Percentiles rank a stretch among this genome's conserved stretches.
Evolutionary conservation across 257 asterid species (phyloP).

Genomic region (Ocimum tenuiflorum): DNA sequence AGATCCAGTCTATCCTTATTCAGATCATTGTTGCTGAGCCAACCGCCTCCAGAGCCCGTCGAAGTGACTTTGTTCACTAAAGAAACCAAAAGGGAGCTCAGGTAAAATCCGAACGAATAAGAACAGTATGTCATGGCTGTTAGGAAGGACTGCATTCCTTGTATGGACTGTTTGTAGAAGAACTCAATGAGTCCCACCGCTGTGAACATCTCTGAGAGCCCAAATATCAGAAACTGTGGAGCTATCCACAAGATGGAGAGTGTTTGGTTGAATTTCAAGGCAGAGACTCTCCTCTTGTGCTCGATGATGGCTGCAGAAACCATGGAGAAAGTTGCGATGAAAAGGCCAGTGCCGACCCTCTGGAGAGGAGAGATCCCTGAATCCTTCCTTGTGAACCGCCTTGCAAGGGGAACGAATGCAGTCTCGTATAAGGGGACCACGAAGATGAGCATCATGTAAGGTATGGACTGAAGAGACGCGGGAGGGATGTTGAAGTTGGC

Average conservation of each 20-base stretch:
- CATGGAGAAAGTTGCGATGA: slow-evolving; percentile 66
- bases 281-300: slow-evolving; percentile 35
- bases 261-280: neutral
- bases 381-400: slow-evolving; percentile 34
- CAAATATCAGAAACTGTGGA: slow-evolving; percentile 64
- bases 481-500: slow-evolving; percentile 50
- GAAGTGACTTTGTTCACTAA: slow-evolving; percentile 46
- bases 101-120: slow-evolving; percentile 58
- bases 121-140: slow-evolving; percentile 73
- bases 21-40: slow-evolving; percentile 62
- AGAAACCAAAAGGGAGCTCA: slow-evolving; percentile 56
- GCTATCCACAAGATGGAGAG: slow-evolving; percentile 69
- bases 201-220: slow-evolving; percentile 68
- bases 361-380: slow-evolving; percentile 64
- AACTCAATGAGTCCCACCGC: slow-evolving; percentile 68
- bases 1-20: slow-evolving; percentile 61
- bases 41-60: slow-evolving; percentile 28
- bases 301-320: slow-evolving; percentile 60
- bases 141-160: slow-evolving; percentile 65
- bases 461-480: slow-evolving; percentile 66
- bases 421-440: slow-evolving; percentile 61
- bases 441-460: slow-evolving; percentile 57
- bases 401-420: slow-evolving; percentile 46
- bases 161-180: slow-evolving; percentile 51
- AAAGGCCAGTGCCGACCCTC: slow-evolving; percentile 57